Evolutionary conservation across 2,329 filamentous ascomycete genomes (phyloP), one percentile per base, ranked within the genome.

Genomic region (Didymella segeticola): DNA sequence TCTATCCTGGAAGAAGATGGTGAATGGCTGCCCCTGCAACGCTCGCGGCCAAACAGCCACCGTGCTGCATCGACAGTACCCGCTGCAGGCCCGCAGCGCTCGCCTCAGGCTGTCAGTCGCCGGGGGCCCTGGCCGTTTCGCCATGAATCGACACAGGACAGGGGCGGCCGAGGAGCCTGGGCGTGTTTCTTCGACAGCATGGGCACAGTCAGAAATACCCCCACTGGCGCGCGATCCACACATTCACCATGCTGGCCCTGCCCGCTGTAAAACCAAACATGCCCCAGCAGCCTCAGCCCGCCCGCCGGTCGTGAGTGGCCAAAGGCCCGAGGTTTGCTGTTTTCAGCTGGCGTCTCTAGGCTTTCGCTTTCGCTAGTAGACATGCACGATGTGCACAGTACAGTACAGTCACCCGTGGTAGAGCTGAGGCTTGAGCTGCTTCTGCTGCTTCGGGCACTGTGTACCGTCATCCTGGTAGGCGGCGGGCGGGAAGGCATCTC

Each of bases 71-170:
- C 51, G 51, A 49, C 45, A 33, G 62, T 62, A 62, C 58, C 61
- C 57, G 61, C 51, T 45, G 53, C 49, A 57, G 58, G 43, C 61
- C 57, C 60, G 27, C 60, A 60, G 58, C 55, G 43, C 43, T 56
- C 60, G 67, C 62, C 61, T 64, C 60, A 61, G 47, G 54, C 39
- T 52, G 52, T 38, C 47, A 31, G 43, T 43, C 47, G 52, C 64
- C 47, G 45, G 64, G 67, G 67, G 53, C 60, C 68, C 66, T 66
- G 67, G 65, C 58, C 60, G 59, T 62, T 62, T 58, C 45, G 66
- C 59, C 47, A 60, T 48, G 62, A 63, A 66, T 65, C 64, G 63
- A 63, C 64, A 62, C 61, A 60, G 52, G 43, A 56, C 43, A 60
- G 56, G 60, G 62, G 58, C 55, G 52, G 55, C 48, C 41, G 50